phyloP scores from a whole-genome alignment of 306 rosid species.

The Lupinus albus region DNA sequence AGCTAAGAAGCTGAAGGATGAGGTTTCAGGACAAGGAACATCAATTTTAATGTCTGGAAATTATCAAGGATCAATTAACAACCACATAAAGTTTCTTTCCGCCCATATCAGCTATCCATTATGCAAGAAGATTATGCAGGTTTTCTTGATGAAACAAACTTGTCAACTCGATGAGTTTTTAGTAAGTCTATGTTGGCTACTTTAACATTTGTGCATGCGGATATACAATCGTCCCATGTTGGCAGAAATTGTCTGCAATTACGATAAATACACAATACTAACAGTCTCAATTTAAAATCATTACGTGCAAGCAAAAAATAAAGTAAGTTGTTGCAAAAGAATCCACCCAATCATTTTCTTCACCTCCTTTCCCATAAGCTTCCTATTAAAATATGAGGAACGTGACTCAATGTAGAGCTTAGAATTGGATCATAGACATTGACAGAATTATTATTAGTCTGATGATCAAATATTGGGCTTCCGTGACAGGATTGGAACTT shows the following conservation, averaged over 20 bases:
- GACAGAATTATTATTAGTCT: constrained; percentile 15
- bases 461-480: constrained; percentile 34
- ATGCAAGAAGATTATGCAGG: constrained; percentile 68
- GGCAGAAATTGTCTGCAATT: too few relatives aligned
- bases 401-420: constrained; percentile 49
- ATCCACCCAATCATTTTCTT: too few relatives aligned
- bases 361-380: constrained; percentile 35
- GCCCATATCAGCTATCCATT: constrained; percentile 34
- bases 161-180: background rate
- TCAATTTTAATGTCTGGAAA: constrained; percentile 52
- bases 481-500: constrained; percentile 39
- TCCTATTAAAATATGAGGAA: constrained; percentile 52
- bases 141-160: constrained; percentile 18
- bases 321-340: too few relatives aligned
- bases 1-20: constrained; percentile 72
- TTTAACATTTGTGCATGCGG: constrained; percentile 18
- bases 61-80: constrained; percentile 46
- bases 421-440: constrained; percentile 50
- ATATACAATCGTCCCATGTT: too few relatives aligned
- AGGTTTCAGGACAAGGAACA: constrained; percentile 70
- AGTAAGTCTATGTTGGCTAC: background rate
- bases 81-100: constrained; percentile 42
- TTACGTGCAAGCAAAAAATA: too few relatives aligned
- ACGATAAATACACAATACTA: too few relatives aligned
- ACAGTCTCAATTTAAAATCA: too few relatives aligned